A percentile compares a stretch with the other conserved stretches of the same genome.
Conservation (phyloP, 805 yeast genomes). For the Ogataea angusta region DNA sequence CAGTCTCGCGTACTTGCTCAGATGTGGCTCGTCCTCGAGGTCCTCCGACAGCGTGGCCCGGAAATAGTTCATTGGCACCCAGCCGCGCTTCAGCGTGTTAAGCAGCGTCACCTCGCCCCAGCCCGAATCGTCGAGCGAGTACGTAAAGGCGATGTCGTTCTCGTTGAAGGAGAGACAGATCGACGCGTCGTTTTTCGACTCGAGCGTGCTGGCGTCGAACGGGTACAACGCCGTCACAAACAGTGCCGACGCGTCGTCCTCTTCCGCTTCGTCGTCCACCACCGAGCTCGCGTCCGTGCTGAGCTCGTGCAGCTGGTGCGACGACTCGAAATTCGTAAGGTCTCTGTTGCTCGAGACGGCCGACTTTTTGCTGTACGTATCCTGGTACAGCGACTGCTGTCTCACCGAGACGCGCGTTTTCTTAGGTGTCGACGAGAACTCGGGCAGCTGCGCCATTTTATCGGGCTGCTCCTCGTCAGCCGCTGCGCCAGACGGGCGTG, state of each 20-base stretch:
- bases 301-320: constrained; percentile 14
- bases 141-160: constrained; percentile 72
- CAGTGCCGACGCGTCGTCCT: constrained; percentile 35
- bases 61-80: constrained; percentile 86
- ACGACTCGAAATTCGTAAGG: constrained; percentile 15
- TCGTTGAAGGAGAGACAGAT: constrained; percentile 71
- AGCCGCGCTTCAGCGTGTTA: constrained; percentile 63
- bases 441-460: not conserved
- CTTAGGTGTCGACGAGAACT: not conserved
- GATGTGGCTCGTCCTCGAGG: constrained; percentile 14
- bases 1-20: constrained; percentile 24
- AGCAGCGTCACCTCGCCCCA: constrained; percentile 84
- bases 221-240: constrained; percentile 35
- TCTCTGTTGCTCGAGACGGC: constrained; percentile 3
- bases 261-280: constrained; percentile 25
- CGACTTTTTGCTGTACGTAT: constrained; percentile 13
- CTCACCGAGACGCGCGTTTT: constrained; percentile 29
- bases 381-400: constrained; percentile 27
- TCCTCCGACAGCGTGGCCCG: constrained; percentile 35
- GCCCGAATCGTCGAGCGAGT: constrained; percentile 74
- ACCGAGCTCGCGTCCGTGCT: constrained; percentile 11
- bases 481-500: not conserved
- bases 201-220: constrained; percentile 44
- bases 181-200: constrained; percentile 62
- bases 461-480: not conserved